phyloP scores from a whole-genome alignment of 1,284 basidiomycete genomes.

The Moesziomyces antarcticus region DNA sequence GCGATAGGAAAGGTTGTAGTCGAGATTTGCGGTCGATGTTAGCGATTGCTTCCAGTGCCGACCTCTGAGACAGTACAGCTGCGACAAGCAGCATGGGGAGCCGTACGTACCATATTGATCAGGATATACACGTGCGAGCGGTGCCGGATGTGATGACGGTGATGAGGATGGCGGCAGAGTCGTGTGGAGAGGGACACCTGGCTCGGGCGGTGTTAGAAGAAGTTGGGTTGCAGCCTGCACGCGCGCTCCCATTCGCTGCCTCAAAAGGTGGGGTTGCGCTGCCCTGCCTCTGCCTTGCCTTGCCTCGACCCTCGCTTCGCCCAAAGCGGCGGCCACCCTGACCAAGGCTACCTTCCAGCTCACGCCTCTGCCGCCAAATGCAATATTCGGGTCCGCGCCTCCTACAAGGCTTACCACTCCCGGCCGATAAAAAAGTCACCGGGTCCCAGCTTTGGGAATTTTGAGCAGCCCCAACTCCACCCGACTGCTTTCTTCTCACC shows the following conservation, averaged over 20 bases:
- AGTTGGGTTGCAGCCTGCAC: constrained; percentile 10
- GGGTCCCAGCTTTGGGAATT: constrained; percentile 2
- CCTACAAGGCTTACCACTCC: constrained; percentile 3
- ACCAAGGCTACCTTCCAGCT: constrained; percentile 21
- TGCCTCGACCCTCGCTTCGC: background rate
- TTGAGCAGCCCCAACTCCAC: constrained; percentile 9
- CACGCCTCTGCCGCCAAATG: constrained; percentile 15
- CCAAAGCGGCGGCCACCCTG: background rate
- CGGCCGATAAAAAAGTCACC: constrained; percentile 11
- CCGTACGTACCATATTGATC: constrained; percentile 22
- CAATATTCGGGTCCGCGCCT: constrained; percentile 19
- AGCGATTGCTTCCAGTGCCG: background rate
- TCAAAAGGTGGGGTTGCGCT: background rate
- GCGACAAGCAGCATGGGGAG: background rate
- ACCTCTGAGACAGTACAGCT: background rate
- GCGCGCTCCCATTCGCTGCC: constrained; percentile 4
- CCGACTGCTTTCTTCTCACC: constrained; percentile 8
- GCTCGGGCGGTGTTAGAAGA: constrained; percentile 3
- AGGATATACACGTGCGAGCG: background rate
- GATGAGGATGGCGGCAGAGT: background rate
- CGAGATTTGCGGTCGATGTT: background rate
- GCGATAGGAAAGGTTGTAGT: background rate
- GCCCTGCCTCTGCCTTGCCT: no score
- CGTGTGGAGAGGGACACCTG: background rate
- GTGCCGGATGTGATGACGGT: background rate